Conservation (phyloP, 2,329 filamentous ascomycete species). For the Fusarium tupiense region DNA sequence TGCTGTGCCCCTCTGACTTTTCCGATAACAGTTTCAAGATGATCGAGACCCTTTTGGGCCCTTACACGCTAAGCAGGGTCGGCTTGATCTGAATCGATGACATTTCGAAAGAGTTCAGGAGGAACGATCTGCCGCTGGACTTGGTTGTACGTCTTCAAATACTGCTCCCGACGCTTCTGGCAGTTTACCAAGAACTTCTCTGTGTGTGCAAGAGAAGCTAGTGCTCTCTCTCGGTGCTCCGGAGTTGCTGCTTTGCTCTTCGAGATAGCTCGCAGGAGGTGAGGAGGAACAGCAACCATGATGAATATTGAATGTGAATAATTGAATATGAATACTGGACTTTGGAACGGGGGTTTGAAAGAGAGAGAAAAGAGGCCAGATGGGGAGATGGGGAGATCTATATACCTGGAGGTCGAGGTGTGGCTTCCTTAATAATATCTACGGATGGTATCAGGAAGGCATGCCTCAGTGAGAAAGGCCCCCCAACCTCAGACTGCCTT, state of each 20-base stretch:
- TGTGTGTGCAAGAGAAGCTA: constrained; percentile 48
- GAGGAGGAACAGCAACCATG: constrained; percentile 51
- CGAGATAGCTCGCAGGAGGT: constrained; percentile 56
- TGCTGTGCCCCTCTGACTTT: constrained; percentile 32
- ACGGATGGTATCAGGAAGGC: not conserved
- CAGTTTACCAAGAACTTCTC: constrained; percentile 42
- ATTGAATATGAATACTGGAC: not conserved
- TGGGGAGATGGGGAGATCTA: too few relatives aligned
- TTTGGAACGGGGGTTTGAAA: not conserved
- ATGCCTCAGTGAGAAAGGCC: not conserved
- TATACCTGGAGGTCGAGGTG: not conserved
- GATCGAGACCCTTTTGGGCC: constrained; percentile 51
- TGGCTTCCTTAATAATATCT: not conserved
- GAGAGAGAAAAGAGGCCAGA: not conserved
- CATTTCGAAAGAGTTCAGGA: constrained; percentile 50
- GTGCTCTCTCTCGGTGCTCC: constrained; percentile 50
- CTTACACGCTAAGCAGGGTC: constrained; percentile 52
- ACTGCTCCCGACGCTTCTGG: constrained; percentile 44
- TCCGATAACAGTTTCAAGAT: constrained; percentile 48
- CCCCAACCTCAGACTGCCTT: not conserved
- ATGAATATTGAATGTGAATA: not conserved
- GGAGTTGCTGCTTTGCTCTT: constrained; percentile 49
- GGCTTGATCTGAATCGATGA: constrained; percentile 47
- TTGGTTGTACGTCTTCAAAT: not conserved
- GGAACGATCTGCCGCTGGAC: constrained; percentile 50